These are phyloP conservation scores for Colletotrichum chrysophilum DNA, from an alignment of 2,329 filamentous ascomycete genomes.

Conservation along the genomic window DNA sequence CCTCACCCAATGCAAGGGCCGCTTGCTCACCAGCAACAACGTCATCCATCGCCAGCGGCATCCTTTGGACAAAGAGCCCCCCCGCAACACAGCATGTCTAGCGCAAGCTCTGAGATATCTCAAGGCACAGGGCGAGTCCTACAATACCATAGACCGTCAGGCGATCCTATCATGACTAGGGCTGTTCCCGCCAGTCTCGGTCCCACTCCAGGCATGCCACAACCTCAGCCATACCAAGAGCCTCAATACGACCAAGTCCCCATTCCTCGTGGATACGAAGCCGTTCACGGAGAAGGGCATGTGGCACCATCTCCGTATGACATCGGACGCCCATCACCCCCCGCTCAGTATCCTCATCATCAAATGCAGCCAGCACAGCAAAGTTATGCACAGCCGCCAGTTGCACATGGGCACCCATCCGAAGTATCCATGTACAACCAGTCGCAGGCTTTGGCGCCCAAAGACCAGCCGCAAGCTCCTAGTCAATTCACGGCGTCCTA, in stretches of 20 bases:
- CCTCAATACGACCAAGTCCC: conserved; percentile 42
- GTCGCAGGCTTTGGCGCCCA: neutral
- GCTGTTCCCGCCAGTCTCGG: neutral
- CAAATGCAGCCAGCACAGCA: conserved; percentile 16
- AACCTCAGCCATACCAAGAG: conserved; percentile 24
- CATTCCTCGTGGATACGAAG: conserved; percentile 39
- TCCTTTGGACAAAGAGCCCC: neutral
- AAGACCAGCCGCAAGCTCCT: neutral
- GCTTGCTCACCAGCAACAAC: conserved; percentile 2
- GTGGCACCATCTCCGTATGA: conserved; percentile 33
- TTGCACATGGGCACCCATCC: neutral
- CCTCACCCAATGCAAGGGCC: neutral
- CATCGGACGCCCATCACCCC: conserved; percentile 21
- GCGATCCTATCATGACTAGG: neutral
- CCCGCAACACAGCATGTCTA: neutral
- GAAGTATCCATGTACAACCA: neutral
- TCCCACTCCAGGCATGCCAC: neutral
- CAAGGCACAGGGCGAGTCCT: neutral
- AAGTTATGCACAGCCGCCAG: conserved; percentile 8
- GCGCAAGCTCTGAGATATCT: neutral
- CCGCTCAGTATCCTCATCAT: conserved; percentile 17
- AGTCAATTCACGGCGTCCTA: neutral
- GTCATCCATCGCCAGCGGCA: neutral
- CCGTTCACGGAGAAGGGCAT: conserved; percentile 41
- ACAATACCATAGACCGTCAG: neutral